Evolutionary conservation across 73 alveolate species (phyloP).

Genomic region (Tetrahymena malaccensis): DNA sequence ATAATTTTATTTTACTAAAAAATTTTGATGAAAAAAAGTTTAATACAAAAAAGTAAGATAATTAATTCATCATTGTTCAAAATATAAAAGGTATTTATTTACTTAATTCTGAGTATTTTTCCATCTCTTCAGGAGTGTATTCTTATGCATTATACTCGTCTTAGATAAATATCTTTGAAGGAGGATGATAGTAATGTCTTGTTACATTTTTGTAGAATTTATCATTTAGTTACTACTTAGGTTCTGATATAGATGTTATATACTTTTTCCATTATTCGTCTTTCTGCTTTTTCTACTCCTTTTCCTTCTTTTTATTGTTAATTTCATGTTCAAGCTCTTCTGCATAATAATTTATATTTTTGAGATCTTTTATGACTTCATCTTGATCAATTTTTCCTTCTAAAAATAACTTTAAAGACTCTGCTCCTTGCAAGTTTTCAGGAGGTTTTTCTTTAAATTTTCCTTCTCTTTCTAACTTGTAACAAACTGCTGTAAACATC

Average conservation of each 20-base stretch:
- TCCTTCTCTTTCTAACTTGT: constrained; percentile 22
- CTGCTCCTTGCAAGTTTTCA: constrained; percentile 19
- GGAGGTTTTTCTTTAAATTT: constrained; percentile 27
- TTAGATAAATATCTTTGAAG: constrained; percentile 10
- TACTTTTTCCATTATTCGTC: constrained; percentile 8
- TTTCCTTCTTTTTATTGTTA: not conserved
- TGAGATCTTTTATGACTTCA: constrained; percentile 3
- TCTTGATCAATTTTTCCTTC: constrained; percentile 16
- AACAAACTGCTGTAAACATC: constrained; percentile 12
- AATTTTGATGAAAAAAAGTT: no score
- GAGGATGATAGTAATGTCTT: constrained; percentile 35
- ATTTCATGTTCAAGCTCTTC: not conserved
- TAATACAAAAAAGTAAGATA: no score
- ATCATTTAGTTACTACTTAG: not conserved
- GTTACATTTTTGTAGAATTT: not conserved
- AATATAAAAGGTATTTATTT: not conserved
- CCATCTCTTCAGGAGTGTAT: not conserved
- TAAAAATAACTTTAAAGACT: not conserved
- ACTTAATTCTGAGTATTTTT: not conserved
- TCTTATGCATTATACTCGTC: constrained; percentile 11
- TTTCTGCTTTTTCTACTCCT: not conserved
- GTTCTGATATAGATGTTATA: not conserved
- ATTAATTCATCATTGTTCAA: no score
- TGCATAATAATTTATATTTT: constrained; percentile 8
- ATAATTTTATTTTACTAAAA: no score